Percentiles rank a stretch among this genome's conserved stretches.
phyloP scores from a whole-genome alignment of 2,329 filamentous ascomycete genomes.

The Sporothrix variecibatus region DNA sequence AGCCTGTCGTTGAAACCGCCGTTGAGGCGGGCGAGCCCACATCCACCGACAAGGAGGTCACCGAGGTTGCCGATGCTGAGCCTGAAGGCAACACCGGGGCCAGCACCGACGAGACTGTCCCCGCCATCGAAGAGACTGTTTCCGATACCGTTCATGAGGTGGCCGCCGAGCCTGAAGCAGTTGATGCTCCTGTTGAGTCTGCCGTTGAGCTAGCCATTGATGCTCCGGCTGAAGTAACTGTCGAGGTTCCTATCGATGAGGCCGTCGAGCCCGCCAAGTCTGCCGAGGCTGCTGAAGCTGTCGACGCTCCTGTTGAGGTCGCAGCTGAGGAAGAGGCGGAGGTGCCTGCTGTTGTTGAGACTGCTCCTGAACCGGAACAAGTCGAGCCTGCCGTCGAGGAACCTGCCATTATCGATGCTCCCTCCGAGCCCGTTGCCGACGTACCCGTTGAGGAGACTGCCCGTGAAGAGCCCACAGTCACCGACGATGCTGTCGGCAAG shows the following conservation, averaged over 20 bases:
- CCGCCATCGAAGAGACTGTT: neutral
- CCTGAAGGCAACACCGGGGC: neutral
- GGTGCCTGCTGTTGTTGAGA: neutral
- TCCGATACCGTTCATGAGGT: neutral
- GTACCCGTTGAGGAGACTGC: neutral
- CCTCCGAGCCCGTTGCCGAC: neutral
- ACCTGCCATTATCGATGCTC: neutral
- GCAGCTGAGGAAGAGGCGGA: too few species aligned
- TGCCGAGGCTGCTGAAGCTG: neutral
- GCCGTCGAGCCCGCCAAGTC: neutral
- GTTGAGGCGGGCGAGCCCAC: constrained; percentile 13
- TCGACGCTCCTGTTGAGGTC: neutral
- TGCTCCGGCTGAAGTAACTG: neutral
- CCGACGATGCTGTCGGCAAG: neutral
- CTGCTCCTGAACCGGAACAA: neutral
- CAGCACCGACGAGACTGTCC: neutral
- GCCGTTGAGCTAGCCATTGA: neutral
- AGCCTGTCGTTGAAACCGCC: constrained; percentile 6
- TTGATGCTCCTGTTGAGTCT: constrained; percentile 1
- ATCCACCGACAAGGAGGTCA: neutral
- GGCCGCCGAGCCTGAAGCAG: neutral
- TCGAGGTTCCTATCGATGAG: constrained; percentile 21
- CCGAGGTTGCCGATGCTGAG: neutral
- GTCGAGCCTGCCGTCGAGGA: neutral
- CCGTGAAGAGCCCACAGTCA: neutral